These are phyloP conservation scores for Inga laurina DNA, from an alignment of 306 rosid genomes.

Conservation along the genomic window DNA sequence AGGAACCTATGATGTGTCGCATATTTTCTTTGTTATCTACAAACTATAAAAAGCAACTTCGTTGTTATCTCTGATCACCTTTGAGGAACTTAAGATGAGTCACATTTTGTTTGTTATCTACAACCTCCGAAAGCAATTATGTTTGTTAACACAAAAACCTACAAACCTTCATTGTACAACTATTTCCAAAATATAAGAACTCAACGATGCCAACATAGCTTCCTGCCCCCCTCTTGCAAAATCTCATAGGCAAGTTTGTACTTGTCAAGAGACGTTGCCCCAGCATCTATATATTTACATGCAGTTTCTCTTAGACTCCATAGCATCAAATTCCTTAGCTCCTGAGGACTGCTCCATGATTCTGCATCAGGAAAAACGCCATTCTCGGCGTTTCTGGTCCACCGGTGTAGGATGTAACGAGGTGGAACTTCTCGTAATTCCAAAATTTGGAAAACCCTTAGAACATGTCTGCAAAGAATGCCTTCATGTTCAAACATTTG, in stretches of 20 bases:
- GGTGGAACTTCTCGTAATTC: slow-evolving; percentile 83
- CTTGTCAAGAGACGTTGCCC: slow-evolving; percentile 81
- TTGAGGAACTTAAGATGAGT: no score
- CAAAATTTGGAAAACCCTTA: slow-evolving; percentile 87
- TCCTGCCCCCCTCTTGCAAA: slow-evolving; percentile 90
- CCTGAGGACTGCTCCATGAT: slow-evolving; percentile 72
- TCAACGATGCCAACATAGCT: slow-evolving; percentile 86
- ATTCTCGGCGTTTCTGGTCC: slow-evolving; percentile 90
- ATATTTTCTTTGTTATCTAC: no score
- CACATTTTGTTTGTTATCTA: no score
- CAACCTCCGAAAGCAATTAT: no score
- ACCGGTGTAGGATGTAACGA: slow-evolving; percentile 80
- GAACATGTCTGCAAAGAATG: slow-evolving; percentile 77
- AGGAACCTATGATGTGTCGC: no score
- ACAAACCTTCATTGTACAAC: slow-evolving; percentile 36
- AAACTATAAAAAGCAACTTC: no score
- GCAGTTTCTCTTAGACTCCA: slow-evolving; percentile 99
- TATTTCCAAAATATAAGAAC: slow-evolving; percentile 30
- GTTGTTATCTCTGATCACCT: no score
- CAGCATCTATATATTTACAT: slow-evolving; percentile 84
- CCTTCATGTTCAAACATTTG: slow-evolving; percentile 98
- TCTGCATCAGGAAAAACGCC: slow-evolving; percentile 71
- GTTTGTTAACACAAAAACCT: slow-evolving; percentile 32
- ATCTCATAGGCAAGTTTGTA: slow-evolving; percentile 90
- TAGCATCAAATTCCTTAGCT: slow-evolving; percentile 73